Percentiles rank a stretch among this genome's conserved stretches.
phyloP scores from a whole-genome alignment of 2,329 filamentous ascomycete species.

The Orbilia javanica region DNA sequence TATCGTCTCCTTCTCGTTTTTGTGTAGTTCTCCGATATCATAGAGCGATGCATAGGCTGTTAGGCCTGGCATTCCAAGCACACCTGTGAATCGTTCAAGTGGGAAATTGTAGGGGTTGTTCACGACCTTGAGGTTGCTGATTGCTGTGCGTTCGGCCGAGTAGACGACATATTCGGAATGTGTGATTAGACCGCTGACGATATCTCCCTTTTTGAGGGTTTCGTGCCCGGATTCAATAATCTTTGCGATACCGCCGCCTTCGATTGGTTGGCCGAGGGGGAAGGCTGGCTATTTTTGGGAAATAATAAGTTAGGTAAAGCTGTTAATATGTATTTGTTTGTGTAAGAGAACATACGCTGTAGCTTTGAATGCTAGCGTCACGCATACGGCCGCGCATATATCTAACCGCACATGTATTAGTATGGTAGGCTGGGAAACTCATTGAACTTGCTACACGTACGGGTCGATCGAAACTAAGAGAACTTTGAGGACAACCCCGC shows the following conservation, averaged over 20 bases:
- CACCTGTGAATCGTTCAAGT: conserved; percentile 77
- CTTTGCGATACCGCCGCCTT: conserved; percentile 74
- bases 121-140: conserved; percentile 69
- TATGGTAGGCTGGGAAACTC: not conserved
- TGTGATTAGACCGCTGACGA: conserved; percentile 71
- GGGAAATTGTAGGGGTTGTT: conserved; percentile 78
- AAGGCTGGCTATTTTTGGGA: conserved; percentile 70
- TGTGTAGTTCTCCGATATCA: conserved; percentile 79
- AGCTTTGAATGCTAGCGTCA: conserved; percentile 74
- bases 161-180: conserved; percentile 78
- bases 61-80: conserved; percentile 82
- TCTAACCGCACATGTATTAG: conserved; percentile 16
- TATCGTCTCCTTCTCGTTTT: conserved; percentile 77
- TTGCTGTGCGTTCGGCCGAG: conserved; percentile 66
- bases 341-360: conserved; percentile 67
- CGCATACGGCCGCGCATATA: conserved; percentile 88
- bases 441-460: conserved; percentile 13
- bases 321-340: no score
- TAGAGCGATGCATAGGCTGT: conserved; percentile 80
- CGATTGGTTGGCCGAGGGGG: conserved; percentile 73
- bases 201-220: conserved; percentile 76
- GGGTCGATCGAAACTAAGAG: conserved; percentile 84
- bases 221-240: conserved; percentile 77
- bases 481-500: conserved; percentile 77
- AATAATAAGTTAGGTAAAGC: no score